Evolutionary conservation across 208 protist genomes (phyloP).

Genomic region (Trypanosoma mega): DNA sequence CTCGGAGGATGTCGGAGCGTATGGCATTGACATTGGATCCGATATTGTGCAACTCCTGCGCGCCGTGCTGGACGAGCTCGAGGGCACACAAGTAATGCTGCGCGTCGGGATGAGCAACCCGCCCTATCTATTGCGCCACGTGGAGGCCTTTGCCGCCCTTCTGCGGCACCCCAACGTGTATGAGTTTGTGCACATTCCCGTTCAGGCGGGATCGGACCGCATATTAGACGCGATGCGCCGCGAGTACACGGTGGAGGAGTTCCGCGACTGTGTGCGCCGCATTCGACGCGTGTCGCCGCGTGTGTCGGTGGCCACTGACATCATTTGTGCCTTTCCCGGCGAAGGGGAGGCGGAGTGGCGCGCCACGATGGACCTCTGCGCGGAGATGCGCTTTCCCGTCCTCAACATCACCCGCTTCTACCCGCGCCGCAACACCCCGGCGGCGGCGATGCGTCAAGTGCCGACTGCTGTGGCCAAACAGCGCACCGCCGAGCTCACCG

Average conservation of each 20-base stretch:
- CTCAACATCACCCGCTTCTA: slow-evolving; percentile 92
- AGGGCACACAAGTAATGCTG: slow-evolving; percentile 70
- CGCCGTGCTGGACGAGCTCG: slow-evolving; percentile 31
- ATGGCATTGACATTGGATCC: slow-evolving; percentile 76
- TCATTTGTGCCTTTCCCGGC: slow-evolving; percentile 83
- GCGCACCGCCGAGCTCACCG: slow-evolving; percentile 34
- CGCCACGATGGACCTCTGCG: slow-evolving; percentile 55
- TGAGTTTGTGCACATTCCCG: slow-evolving; percentile 83
- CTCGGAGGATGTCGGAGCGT: slow-evolving; percentile 84
- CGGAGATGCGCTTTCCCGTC: slow-evolving; percentile 35
- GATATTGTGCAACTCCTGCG: slow-evolving; percentile 50
- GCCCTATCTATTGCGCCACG: slow-evolving; percentile 73
- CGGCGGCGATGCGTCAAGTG: slow-evolving; percentile 61
- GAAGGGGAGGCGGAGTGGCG: slow-evolving; percentile 74
- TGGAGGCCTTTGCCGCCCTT: slow-evolving; percentile 49
- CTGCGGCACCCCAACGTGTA: slow-evolving; percentile 73
- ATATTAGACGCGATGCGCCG: slow-evolving; percentile 81
- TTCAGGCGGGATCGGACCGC: slow-evolving; percentile 68
- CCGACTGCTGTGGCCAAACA: slow-evolving; percentile 37
- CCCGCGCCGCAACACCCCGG: slow-evolving; percentile 79
- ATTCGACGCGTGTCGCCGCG: slow-evolving; percentile 44
- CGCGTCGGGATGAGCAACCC: slow-evolving; percentile 87
- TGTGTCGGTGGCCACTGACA: slow-evolving; percentile 68
- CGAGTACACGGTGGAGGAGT: slow-evolving; percentile 71
- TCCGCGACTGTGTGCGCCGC: slow-evolving; percentile 35